Evolutionary conservation across 176 grass and related monocot genomes (phyloP), one percentile per base, ranked within the genome.

Genomic region (Musa itinerans): DNA sequence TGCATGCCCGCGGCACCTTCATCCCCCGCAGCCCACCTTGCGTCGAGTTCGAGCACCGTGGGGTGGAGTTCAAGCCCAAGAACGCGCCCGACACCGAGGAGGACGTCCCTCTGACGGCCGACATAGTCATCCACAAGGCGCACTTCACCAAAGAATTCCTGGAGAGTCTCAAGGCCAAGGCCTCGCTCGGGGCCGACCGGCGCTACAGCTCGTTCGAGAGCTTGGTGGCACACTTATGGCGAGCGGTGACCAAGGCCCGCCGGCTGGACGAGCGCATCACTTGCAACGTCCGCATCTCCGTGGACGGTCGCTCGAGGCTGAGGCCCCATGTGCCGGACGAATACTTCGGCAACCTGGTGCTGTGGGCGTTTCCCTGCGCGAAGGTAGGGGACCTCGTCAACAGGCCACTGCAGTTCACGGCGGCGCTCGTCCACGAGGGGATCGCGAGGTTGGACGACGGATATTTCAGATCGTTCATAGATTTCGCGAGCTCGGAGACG

Each of bases 301-400:
- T 78, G 52, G 51, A 80, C 19, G 85, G 85, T 20, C 62, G 85
- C 51, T 8, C 23, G 70, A 52, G 76, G 58, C 23, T 80, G 65
- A 59, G 52, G 12, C 85, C 85, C 6, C 70, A 50, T 15, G 3
- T 83, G 20, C 76, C 85, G 4, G 27, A 63, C 24, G 64, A 73
- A 43, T 87, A 72, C 76, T 87, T 83, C 71, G 80, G 85, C 43
- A 87, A 87, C 65, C 54, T 83, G 48, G 81, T 87, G n/a, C 74
- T 87, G 17, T 83, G 80, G 68, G 85, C 80, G 11, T 69, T 50
- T 3, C 73, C 72, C 20, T 50, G 52, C 1, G 43, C 76, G 14
- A 58, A 49, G 20, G 80, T 51, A 4, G 76, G 80, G 57, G 80
- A 83, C 21, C 53, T 83, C 57, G 52, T 63, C 3, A 16, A 27